Evolutionary conservation across 2,329 filamentous ascomycete species (phyloP), one percentile per base, ranked within the genome.

Genomic region (Elsinoe fawcettii): DNA sequence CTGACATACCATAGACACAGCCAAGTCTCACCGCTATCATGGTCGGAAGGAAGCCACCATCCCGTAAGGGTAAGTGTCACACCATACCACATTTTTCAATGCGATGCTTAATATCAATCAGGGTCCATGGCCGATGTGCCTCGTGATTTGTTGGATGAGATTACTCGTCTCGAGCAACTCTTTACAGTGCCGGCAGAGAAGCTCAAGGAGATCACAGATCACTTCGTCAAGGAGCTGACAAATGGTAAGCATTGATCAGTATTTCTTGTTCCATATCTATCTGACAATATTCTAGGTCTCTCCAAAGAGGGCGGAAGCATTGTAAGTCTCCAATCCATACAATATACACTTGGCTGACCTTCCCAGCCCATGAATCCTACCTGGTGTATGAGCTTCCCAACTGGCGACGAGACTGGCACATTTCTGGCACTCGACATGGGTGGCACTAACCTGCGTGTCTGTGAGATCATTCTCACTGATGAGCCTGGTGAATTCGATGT

Each of bases 381-480:
- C 57, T 96, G 92, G 92, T 90, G 95, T 62, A 90, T 95, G 84
- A 82, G 82, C 47, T 90, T 90, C 71, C 92, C 92, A 20, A 87
- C 86, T 69, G 92, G 92, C 63, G 73, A 91, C 63, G 92, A 96
- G 73, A 88, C 84, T 7, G 92, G 92, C 60, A 93, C 86, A 12
- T 96, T 85, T 71, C 78, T 97, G 37, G 90, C 92, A 57, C 79
- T 97, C 41, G 92, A 97, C 69, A 95, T 97, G 87, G 92, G 92
- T 58, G 92, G 92, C 66, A 97, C 92, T 67, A 97, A 97, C 73
- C 76, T 96, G 61, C 87, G 92, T 70, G 91, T 97, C 63, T 96
- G 92, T 73, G 88, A 95, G 73, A 92, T 97, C 67, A 89, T 85
- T 59, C 75, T 97, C 67, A 90, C 89, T 22, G 86, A 95, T 57